These are phyloP conservation scores for Fonsecaea nubica DNA, from an alignment of 2,329 filamentous ascomycete species.

Conservation along the genomic window DNA sequence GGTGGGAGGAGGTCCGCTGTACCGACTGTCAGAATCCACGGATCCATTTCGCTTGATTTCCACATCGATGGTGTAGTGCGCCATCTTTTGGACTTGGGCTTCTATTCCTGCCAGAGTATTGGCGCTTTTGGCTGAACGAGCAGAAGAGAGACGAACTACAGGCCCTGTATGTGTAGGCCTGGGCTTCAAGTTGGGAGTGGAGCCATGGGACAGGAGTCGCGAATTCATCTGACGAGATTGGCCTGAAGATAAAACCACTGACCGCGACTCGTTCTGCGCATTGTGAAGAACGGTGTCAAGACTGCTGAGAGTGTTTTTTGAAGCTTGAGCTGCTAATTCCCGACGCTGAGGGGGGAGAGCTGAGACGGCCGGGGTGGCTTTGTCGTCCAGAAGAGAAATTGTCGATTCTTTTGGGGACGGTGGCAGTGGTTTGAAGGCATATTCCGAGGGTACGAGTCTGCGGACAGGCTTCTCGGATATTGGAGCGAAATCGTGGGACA, in stretches of 20 bases:
- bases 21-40: conserved; percentile 12
- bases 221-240: background rate
- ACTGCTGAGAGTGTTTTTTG: background rate
- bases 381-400: background rate
- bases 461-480: background rate
- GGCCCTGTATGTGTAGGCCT: background rate
- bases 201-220: background rate
- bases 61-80: background rate
- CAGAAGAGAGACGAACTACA: conserved; percentile 20
- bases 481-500: background rate
- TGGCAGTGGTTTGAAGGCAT: background rate
- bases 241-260: background rate
- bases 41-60: background rate
- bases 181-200: background rate
- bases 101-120: conserved; percentile 36
- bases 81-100: conserved; percentile 25
- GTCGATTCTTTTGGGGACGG: background rate
- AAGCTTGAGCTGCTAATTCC: background rate
- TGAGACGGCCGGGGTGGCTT: background rate
- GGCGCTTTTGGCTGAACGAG: conserved; percentile 28
- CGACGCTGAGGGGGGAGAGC: background rate
- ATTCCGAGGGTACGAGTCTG: background rate
- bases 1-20: conserved; percentile 30
- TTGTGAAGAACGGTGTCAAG: background rate
- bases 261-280: background rate